Conservation (phyloP, 257 asterid species). For the Asclepias syriaca region DNA sequence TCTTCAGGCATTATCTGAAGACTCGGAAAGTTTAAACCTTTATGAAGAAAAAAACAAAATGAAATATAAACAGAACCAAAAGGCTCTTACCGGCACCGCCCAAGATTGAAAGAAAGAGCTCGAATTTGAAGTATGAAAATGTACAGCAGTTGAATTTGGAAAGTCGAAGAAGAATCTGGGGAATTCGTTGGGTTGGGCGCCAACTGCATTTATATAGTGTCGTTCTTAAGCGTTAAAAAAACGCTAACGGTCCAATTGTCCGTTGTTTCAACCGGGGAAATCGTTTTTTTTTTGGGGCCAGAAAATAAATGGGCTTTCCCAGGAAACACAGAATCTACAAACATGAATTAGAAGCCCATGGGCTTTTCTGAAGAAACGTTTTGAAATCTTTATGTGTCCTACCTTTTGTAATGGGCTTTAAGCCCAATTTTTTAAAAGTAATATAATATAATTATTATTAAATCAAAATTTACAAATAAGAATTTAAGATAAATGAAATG, state of each 20-base stretch:
- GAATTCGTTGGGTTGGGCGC: background rate
- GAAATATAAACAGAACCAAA: background rate
- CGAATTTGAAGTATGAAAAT: background rate
- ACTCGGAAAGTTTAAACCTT: background rate
- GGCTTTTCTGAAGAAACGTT: no score
- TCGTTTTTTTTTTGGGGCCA: background rate
- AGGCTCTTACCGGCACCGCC: background rate
- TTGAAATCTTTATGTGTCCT: no score
- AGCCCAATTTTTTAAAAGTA: no score
- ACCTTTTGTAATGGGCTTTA: no score
- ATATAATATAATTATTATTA: no score
- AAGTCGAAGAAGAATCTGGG: slow-evolving; percentile 5
- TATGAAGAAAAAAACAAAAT: background rate
- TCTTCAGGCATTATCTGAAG: slow-evolving; percentile 48
- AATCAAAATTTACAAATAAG: no score
- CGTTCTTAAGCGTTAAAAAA: background rate
- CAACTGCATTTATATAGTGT: background rate
- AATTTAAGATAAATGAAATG: no score
- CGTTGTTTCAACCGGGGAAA: background rate
- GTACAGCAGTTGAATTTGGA: background rate
- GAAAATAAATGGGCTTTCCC: no score
- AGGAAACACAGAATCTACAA: no score
- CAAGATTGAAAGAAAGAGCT: background rate
- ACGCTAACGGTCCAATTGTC: background rate
- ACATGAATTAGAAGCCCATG: no score